Evolutionary conservation across 1,284 basidiomycete species (phyloP), one percentile per base, ranked within the genome.

Genomic region (Cutaneotrichosporon curvatum): DNA sequence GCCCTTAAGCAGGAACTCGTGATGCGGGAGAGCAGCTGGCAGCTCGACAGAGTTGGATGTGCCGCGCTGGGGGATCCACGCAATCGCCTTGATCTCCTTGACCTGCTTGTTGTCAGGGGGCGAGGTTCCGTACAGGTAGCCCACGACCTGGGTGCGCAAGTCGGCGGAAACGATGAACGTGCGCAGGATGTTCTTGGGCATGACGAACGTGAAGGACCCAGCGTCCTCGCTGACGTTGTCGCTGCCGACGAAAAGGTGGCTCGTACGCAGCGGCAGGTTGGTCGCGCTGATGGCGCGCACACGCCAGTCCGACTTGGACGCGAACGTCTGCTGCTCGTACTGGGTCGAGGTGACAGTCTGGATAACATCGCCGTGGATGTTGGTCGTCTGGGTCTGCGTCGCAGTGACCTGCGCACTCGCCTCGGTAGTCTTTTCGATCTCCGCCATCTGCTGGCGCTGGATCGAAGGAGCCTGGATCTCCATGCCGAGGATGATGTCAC

Each of bases 391-490:
- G 73, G 92, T 97, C 74, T 97, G 91, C 31, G 96, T 78, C 19
- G 95, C 94, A 4, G 95, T 99, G 57, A 98, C 86, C 71, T 98
- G 94, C 50, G 83, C 81, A 55, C 91, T 87, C 0, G 92, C 91
- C 68, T 95, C 91, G 14, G 87, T 82, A 51, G 84, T 85, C 78
- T 98, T 97, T 70, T 99, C 95, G 48, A 99, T 76, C 72, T 98
- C 95, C 14, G 94, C 95, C 92, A 97, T 97, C 74, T 98, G 94
- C 72, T 98, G 95, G 42, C 95, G 84, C 70, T 99, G 95, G 39
- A 77, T 75, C 21, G 77, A 78, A 0, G 78, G 78, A 14, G 72
- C 72, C 23, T 68, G 66, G 37, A 60, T 59, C 74, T 96, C 92
- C 78, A 97, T 94, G 67, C 91, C 91, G 39, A 96, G 79, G 56